phyloP scores from a whole-genome alignment of 148 eudicot genomes.

The Fallopia convolvulus region DNA sequence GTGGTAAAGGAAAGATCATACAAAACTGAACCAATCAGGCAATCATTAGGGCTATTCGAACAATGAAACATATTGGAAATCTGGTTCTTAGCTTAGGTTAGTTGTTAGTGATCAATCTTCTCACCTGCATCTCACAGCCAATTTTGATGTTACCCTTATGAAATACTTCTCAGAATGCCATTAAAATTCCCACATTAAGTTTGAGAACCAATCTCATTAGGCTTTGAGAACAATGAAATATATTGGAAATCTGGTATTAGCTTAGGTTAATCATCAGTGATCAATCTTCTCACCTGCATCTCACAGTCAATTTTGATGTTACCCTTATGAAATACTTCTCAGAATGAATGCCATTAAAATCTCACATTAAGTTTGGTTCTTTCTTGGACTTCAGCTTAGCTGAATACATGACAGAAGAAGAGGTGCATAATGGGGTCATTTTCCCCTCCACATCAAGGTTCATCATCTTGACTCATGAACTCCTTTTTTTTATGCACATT shows the following conservation, averaged over 20 bases:
- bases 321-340: background rate
- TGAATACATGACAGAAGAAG: slow-evolving; percentile 88
- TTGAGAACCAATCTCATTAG: background rate
- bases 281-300: background rate
- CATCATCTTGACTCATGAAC: background rate
- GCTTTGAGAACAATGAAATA: background rate
- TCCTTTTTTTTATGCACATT: background rate
- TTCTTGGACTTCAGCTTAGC: slow-evolving; percentile 53
- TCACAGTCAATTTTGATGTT: background rate
- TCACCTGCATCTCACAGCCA: background rate
- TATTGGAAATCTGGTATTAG: background rate
- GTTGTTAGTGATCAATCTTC: background rate
- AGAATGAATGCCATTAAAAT: background rate
- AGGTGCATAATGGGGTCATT: slow-evolving; percentile 67
- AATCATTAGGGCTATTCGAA: background rate
- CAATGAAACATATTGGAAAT: background rate
- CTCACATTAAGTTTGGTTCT: slow-evolving; percentile 2
- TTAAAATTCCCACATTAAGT: no score
- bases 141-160: background rate
- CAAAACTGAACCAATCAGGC: background rate
- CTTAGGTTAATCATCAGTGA: background rate
- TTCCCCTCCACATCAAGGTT: slow-evolving; percentile 89
- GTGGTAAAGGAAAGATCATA: background rate
- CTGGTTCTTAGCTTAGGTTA: background rate
- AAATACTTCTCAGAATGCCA: background rate